Conservation (phyloP, 805 yeast genomes). For the Debaryomyces castellii region DNA sequence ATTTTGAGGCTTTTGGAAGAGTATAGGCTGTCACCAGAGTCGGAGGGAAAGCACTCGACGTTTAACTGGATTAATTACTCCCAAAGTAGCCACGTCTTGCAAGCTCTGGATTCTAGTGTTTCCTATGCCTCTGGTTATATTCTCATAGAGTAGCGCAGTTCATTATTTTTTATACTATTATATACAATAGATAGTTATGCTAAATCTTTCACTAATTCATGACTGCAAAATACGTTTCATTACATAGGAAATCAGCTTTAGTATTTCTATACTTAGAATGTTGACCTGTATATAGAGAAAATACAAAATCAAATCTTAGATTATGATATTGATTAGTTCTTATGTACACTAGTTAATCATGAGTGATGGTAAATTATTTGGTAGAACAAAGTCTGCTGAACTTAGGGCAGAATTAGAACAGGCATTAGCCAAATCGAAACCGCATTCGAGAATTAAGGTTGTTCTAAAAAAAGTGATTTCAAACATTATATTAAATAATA, state of each 20-base stretch:
- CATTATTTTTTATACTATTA: not conserved
- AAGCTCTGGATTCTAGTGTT: constrained; percentile 70
- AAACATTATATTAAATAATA: constrained; percentile 78
- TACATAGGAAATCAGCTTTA: too few relatives aligned
- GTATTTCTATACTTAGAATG: too few relatives aligned
- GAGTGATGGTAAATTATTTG: constrained; percentile 41
- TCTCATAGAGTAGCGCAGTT: constrained; percentile 16
- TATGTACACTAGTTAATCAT: constrained; percentile 10
- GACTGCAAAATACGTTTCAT: not conserved
- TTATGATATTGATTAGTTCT: not conserved
- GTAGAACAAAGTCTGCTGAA: constrained; percentile 39
- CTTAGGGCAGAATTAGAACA: constrained; percentile 42
- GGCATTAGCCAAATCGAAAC: constrained; percentile 42
- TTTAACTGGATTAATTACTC: constrained; percentile 78
- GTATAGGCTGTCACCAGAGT: constrained; percentile 7
- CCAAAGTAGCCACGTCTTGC: constrained; percentile 62
- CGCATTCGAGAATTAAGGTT: constrained; percentile 33
- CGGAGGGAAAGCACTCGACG: constrained; percentile 3
- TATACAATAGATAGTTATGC: not conserved
- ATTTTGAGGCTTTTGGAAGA: constrained; percentile 55
- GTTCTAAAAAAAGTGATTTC: constrained; percentile 72
- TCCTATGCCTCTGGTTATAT: constrained; percentile 81
- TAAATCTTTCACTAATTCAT: not conserved
- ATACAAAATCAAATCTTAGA: not conserved
- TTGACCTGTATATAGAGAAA: not conserved